A percentile compares a stretch with the other conserved stretches of the same genome.
Conservation (phyloP, 176 grass and related monocot species). For the Cenchrus purpureus region DNA sequence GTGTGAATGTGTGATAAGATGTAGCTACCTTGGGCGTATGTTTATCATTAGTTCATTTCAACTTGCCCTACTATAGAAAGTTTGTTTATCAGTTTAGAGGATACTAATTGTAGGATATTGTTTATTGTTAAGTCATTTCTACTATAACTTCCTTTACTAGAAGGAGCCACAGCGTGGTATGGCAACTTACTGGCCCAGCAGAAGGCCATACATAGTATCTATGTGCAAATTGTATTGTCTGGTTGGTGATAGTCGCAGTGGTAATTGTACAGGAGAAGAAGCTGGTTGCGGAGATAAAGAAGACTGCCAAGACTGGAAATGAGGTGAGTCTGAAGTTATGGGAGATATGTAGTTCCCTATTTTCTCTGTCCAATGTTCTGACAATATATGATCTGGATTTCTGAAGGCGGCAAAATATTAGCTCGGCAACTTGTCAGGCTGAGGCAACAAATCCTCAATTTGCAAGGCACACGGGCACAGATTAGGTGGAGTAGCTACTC, state of each 20-base stretch:
- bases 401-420: conserved; percentile 88
- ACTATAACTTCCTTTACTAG: not conserved
- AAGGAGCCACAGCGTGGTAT: not conserved
- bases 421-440: conserved; percentile 91
- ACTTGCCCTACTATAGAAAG: not conserved
- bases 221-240: conserved; percentile 32
- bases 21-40: not conserved
- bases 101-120: not conserved
- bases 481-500: conserved; percentile 98
- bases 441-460: conserved; percentile 95
- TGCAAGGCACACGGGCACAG: conserved; percentile 93
- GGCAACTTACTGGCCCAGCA: not conserved
- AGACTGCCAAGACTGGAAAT: conserved; percentile 96
- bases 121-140: not conserved
- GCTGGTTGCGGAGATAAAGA: conserved; percentile 96
- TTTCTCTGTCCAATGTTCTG: conserved; percentile 6
- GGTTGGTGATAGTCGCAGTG: conserved; percentile 31
- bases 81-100: not conserved
- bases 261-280: conserved; percentile 87
- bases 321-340: conserved; percentile 59
- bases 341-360: not conserved
- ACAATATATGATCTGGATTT: conserved; percentile 36
- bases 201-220: not conserved
- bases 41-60: conserved; percentile 7
- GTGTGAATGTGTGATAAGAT: not conserved